A percentile compares a stretch with the other conserved stretches of the same genome.
phyloP scores from a whole-genome alignment of 768 basidiomycete species.

The Paxillus ammoniavirescens region DNA sequence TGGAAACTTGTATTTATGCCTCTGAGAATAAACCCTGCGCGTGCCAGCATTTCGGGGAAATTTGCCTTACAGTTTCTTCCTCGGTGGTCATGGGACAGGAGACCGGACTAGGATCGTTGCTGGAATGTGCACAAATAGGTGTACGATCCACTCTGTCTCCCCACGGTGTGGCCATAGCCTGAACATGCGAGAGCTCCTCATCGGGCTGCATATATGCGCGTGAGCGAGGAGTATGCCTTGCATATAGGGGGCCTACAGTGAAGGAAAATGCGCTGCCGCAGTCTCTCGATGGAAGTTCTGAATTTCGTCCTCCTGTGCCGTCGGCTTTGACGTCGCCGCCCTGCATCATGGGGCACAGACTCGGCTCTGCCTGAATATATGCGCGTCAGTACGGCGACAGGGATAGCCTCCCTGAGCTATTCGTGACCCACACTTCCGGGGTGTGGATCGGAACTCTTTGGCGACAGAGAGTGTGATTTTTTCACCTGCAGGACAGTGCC shows the following conservation, averaged over 20 bases:
- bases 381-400: not conserved
- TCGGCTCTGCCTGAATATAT: conserved; percentile 13
- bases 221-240: not conserved
- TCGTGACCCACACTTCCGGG: conserved; percentile 6
- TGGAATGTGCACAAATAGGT: not conserved
- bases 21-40: not conserved
- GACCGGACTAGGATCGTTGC: not conserved
- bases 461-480: not conserved
- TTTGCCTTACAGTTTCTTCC: not conserved
- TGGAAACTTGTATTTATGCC: not conserved
- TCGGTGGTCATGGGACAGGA: not conserved
- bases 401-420: not conserved
- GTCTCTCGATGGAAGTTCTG: conserved; percentile 2
- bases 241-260: not conserved
- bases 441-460: not conserved
- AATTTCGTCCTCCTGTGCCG: not conserved
- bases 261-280: not conserved
- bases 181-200: conserved; percentile 1
- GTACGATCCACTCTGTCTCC: not conserved
- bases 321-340: not conserved
- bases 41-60: not conserved
- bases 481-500: not conserved
- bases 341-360: not conserved
- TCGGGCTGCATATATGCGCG: conserved; percentile 22
- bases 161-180: not conserved